A percentile compares a stretch with the other conserved stretches of the same genome.
These are phyloP conservation scores for Plasmodium berghei DNA, from an alignment of 169 alveolate genomes.

Conservation along the genomic window DNA sequence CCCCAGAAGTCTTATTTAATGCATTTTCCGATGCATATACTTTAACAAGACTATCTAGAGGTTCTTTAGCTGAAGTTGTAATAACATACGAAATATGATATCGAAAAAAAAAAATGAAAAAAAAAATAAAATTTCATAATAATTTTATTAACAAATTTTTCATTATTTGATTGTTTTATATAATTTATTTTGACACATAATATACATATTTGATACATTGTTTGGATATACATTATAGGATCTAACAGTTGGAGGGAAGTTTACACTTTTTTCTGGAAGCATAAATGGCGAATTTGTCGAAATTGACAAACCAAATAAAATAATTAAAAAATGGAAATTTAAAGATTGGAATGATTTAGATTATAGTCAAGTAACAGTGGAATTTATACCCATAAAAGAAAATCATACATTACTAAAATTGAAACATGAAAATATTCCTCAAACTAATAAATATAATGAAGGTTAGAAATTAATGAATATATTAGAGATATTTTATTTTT, in stretches of 20 bases:
- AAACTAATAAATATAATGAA: slow-evolving; percentile 40
- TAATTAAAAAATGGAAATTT: slow-evolving; percentile 53
- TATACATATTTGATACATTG: neutral
- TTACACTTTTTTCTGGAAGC: slow-evolving; percentile 41
- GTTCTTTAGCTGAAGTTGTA: slow-evolving; percentile 66
- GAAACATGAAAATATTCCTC: slow-evolving; percentile 52
- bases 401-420: slow-evolving; percentile 55
- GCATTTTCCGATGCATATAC: slow-evolving; percentile 55
- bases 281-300: slow-evolving; percentile 38
- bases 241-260: slow-evolving; percentile 67
- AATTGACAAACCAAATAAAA: slow-evolving; percentile 32
- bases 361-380: slow-evolving; percentile 50
- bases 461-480: slow-evolving; percentile 7
- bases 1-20: slow-evolving; percentile 61
- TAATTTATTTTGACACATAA: neutral
- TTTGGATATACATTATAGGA: slow-evolving; percentile 9
- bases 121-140: neutral
- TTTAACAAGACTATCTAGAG: slow-evolving; percentile 66
- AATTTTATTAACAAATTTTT: neutral
- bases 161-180: neutral
- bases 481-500: neutral
- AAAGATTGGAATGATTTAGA: slow-evolving; percentile 54
- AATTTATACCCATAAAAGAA: slow-evolving; percentile 42
- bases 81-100: neutral
- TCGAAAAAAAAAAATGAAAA: slow-evolving; percentile 6